Base-by-base conservation (phyloP, 163 green algal species). In the Chloroidium sp. region DNA sequence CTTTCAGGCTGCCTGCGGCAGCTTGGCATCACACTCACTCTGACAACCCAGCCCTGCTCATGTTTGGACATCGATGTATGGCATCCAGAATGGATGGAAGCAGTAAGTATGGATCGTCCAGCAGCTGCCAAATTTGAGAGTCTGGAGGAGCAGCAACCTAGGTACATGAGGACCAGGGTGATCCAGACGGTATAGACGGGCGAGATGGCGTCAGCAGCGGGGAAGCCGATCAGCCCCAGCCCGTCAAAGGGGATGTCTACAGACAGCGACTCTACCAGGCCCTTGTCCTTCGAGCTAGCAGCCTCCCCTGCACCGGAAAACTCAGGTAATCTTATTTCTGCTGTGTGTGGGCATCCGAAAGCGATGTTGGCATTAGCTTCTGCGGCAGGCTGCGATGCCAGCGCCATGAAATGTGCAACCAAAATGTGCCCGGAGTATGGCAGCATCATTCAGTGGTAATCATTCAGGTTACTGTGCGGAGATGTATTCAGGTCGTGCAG, bases 171-270 rank as follows among this genome's bases (percentile, higher is more conserved):
- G 2, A 95, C 76, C 4, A 97, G 83, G 0, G 93, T 97, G 68
- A 96, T 83, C 93, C 93, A 97, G 78, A 95, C 84, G 0, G 85
- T 93, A 78, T 95, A 90, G n/a, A 96, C 90, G 0, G 93, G 92
- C 14, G 84, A 92, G 68, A 96, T 90, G 0, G 91, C 82, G n/a
- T 83, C 77, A 61, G 82, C 83, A 0, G 83, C 87, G 0, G 81
- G 79, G 1, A 87, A 83, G 2, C 57, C 67, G 36, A 84, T 79
- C 1, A 77, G 13, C 61, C 89, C 86, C 0, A 74, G 58, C 1
- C 87, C 88, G 59, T 91, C 88, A 61, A 90, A 72, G 0, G 88
- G 88, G 3, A 90, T 85, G 79, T 91, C 86, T 12, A 92, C 84
- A 36, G 36, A 36, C 36, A 36, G 36, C 36, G 36, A 36, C 36